Conservation (phyloP, 1,284 basidiomycete genomes). For the Phellopilus nigrolimitatus region DNA sequence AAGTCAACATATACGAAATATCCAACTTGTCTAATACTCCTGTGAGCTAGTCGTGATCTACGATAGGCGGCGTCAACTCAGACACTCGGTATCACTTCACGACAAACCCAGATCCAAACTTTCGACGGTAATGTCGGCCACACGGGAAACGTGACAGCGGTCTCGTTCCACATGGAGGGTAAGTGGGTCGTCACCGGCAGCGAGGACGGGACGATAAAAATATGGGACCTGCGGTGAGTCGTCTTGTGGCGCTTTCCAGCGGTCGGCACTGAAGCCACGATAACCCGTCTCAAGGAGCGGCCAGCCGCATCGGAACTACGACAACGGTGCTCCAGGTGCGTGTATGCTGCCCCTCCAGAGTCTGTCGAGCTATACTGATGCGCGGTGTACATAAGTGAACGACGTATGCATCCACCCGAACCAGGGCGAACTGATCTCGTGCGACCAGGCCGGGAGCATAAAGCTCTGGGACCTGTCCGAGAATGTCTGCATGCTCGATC, state of each 20-base stretch:
- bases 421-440: constrained; percentile 97
- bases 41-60: constrained; percentile 43
- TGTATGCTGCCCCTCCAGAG: constrained; percentile 4
- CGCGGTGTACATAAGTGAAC: constrained; percentile 78
- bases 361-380: constrained; percentile 12
- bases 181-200: constrained; percentile 99
- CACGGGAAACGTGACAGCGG: constrained; percentile 90
- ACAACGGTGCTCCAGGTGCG: constrained; percentile 75
- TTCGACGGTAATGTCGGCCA: constrained; percentile 72
- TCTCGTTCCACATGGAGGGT: constrained; percentile 95
- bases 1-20: constrained; percentile 89
- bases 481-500: constrained; percentile 95
- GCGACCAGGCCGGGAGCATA: constrained; percentile 97
- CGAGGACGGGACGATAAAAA: constrained; percentile 97
- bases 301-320: constrained; percentile 74
- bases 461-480: constrained; percentile 99
- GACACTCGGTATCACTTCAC: constrained; percentile 5
- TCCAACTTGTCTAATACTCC: constrained; percentile 71
- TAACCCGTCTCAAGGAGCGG: no score
- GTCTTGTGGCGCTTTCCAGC: no score
- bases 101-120: constrained; percentile 60
- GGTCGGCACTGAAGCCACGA: no score
- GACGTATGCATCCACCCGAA: constrained; percentile 99
- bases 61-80: constrained; percentile 16
- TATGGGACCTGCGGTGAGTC: constrained; percentile 94